These are phyloP conservation scores for Chromera velia DNA, from an alignment of 73 alveolate species.

Conservation along the genomic window DNA sequence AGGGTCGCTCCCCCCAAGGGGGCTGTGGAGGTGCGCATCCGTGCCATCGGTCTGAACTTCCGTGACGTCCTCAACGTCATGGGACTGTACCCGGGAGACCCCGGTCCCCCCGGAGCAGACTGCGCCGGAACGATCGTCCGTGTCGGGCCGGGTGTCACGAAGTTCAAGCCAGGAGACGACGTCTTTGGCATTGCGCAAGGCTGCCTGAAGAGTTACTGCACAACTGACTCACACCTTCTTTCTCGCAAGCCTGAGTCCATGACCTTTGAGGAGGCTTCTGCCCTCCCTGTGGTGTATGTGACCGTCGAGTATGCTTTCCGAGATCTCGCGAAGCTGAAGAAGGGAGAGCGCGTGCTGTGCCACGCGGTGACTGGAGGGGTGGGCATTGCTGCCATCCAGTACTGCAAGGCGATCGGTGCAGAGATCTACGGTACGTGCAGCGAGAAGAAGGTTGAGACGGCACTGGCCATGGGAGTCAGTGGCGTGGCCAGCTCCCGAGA, in stretches of 20 bases:
- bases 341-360: conserved; percentile 26
- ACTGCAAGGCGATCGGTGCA: conserved; percentile 28
- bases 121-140: conserved; percentile 29
- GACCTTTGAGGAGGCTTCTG: conserved; percentile 19
- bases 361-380: conserved; percentile 46
- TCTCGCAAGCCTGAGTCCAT: conserved; percentile 18
- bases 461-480: conserved; percentile 6
- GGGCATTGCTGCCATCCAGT: conserved; percentile 40
- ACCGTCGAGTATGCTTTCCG: conserved; percentile 28
- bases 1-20: neutral
- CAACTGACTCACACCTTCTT: conserved; percentile 15
- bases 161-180: conserved; percentile 27
- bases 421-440: conserved; percentile 41
- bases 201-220: conserved; percentile 31
- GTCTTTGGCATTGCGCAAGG: conserved; percentile 39
- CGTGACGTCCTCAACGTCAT: conserved; percentile 18
- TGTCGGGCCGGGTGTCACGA: conserved; percentile 20
- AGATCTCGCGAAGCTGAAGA: conserved; percentile 32
- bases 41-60: neutral
- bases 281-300: conserved; percentile 36
- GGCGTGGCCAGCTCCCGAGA: conserved; percentile 34
- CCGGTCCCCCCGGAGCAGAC: conserved; percentile 41
- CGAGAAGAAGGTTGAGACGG: conserved; percentile 20
- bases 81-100: conserved; percentile 37
- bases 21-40: neutral